Conservation (phyloP, 1,284 basidiomycete species). For the Boletus albobrunnescens region DNA sequence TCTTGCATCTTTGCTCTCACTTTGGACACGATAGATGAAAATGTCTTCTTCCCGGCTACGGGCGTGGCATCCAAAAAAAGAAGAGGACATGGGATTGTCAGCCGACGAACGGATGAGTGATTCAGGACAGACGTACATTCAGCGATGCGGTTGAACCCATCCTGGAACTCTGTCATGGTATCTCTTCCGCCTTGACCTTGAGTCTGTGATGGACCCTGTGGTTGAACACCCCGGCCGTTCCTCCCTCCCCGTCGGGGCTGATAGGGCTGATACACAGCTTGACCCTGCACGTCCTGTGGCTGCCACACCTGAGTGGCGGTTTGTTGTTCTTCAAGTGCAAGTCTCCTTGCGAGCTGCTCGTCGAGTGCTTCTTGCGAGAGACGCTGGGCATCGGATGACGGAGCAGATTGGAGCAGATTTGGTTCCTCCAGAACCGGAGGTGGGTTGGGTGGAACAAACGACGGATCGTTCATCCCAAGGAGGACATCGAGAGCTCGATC, state of each 20-base stretch:
- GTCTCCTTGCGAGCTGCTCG: constrained; percentile 67
- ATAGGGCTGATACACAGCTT: constrained; percentile 21
- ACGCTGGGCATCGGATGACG: constrained; percentile 11
- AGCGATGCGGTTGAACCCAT: constrained; percentile 68
- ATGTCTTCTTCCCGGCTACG: constrained; percentile 71
- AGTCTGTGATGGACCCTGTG: constrained; percentile 12
- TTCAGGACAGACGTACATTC: constrained; percentile 50
- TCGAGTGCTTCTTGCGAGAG: constrained; percentile 66
- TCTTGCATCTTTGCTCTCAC: constrained; percentile 79
- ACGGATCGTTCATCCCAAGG: constrained; percentile 78
- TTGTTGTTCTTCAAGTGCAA: constrained; percentile 65
- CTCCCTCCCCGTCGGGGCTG: constrained; percentile 20
- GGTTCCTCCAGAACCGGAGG: constrained; percentile 12
- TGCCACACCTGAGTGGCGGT: constrained; percentile 35
- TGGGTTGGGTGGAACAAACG: constrained; percentile 44
- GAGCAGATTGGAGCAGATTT: constrained; percentile 11
- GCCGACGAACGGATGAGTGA: background rate
- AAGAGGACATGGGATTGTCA: background rate
- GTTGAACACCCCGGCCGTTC: background rate
- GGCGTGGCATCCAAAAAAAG: no score
- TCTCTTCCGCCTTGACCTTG: constrained; percentile 35
- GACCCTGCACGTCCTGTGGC: constrained; percentile 17
- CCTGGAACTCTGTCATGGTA: constrained; percentile 64
- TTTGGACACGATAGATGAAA: constrained; percentile 64
- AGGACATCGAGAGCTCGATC: constrained; percentile 69